Evolutionary conservation across 148 eudicot species (phyloP).

Genomic region (Spergularia marina): DNA sequence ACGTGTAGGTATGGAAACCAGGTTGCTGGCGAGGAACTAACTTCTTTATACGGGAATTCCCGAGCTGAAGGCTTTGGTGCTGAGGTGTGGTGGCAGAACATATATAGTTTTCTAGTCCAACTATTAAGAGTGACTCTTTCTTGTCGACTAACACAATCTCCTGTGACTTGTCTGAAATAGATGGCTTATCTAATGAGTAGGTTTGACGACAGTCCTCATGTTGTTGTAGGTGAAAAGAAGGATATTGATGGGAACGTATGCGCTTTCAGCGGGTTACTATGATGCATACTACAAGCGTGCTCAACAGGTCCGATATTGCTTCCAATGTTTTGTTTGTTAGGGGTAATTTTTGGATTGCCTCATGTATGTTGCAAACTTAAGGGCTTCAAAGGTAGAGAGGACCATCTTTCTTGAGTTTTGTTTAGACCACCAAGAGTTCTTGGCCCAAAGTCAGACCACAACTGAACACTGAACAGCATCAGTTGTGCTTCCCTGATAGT

Average conservation of each 20-base stretch:
- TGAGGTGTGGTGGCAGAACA: slow-evolving; percentile 53
- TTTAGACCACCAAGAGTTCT: too few species aligned
- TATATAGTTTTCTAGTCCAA: background rate
- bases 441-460: too few species aligned
- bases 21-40: slow-evolving; percentile 72
- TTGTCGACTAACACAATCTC: background rate
- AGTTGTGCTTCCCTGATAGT: too few species aligned
- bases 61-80: slow-evolving; percentile 90
- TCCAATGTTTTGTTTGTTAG: background rate
- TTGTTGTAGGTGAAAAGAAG: slow-evolving; percentile 84
- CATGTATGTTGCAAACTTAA: too few species aligned
- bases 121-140: background rate
- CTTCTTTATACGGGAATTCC: slow-evolving; percentile 67
- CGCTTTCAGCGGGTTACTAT: slow-evolving; percentile 97
- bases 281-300: slow-evolving; percentile 99
- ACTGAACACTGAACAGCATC: too few species aligned
- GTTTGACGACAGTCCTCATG: background rate
- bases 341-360: too few species aligned
- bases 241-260: slow-evolving; percentile 97
- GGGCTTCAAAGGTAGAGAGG: too few species aligned
- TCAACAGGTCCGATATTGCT: slow-evolving; percentile 62
- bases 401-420: too few species aligned
- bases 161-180: background rate
- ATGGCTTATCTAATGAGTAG: background rate
- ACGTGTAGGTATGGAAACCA: slow-evolving; percentile 79